These are phyloP conservation scores for Tulasnella sp. DNA, from an alignment of 768 basidiomycete genomes.

Conservation along the genomic window DNA sequence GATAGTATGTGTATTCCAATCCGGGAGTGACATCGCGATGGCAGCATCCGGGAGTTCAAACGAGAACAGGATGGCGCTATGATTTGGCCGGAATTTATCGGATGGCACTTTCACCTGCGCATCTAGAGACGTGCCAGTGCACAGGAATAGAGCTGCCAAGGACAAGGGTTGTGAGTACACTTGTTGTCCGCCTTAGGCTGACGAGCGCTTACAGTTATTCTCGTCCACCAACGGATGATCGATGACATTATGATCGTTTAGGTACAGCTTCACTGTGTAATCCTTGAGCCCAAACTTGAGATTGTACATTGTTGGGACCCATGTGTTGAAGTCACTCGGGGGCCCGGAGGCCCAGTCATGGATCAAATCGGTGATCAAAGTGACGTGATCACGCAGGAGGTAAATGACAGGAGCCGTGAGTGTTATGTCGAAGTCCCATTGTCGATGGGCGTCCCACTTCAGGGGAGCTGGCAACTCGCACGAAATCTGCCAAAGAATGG, in stretches of 20 bases:
- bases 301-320: constrained; percentile 70
- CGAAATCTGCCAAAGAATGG: constrained; percentile 20
- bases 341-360: constrained; percentile 86
- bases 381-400: constrained; percentile 84
- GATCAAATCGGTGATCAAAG: constrained; percentile 85
- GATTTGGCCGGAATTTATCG: constrained; percentile 59
- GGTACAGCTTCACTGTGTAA: constrained; percentile 67
- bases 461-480: constrained; percentile 60
- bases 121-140: constrained; percentile 48
- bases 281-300: constrained; percentile 62
- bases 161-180: background rate
- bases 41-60: constrained; percentile 47
- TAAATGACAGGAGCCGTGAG: constrained; percentile 63
- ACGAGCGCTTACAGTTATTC: constrained; percentile 58
- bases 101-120: constrained; percentile 49
- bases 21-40: constrained; percentile 58
- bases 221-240: constrained; percentile 71
- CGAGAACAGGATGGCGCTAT: constrained; percentile 52
- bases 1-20: constrained; percentile 78
- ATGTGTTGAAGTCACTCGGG: constrained; percentile 66
- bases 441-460: constrained; percentile 67
- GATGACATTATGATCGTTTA: constrained; percentile 95
- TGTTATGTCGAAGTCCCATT: constrained; percentile 66
- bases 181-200: constrained; percentile 10
- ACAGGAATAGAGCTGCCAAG: constrained; percentile 53